A percentile compares a stretch with the other conserved stretches of the same genome.
These are phyloP conservation scores for Trapa bicornis DNA, from an alignment of 345 rosid genomes.

Conservation along the genomic window DNA sequence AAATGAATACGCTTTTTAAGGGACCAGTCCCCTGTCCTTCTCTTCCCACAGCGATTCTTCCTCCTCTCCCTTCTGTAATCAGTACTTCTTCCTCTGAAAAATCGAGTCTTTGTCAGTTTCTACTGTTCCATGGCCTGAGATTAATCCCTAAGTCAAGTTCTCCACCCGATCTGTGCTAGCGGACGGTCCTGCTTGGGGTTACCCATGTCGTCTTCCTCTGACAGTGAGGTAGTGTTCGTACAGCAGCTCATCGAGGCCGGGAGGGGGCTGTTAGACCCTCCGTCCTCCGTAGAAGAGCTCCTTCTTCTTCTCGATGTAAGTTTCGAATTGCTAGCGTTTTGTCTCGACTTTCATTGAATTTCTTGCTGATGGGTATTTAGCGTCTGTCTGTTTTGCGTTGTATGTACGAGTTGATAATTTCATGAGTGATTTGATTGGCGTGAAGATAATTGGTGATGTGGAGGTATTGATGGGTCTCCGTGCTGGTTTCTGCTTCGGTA, in stretches of 20 bases:
- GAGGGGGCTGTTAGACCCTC: conserved; percentile 51
- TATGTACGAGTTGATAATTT: not conserved
- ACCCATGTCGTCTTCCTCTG: conserved; percentile 23
- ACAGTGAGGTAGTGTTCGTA: conserved; percentile 39
- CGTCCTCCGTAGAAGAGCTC: conserved; percentile 56
- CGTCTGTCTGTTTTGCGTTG: not conserved
- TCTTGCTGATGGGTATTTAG: too few species aligned
- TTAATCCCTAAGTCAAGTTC: not conserved
- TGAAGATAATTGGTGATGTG: not conserved
- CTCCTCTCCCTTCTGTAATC: not conserved
- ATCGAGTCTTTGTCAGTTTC: not conserved
- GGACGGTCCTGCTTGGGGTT: not conserved
- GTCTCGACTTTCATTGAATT: too few species aligned
- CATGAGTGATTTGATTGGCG: not conserved
- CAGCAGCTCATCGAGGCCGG: conserved; percentile 61
- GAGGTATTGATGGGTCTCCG: not conserved
- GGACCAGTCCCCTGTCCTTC: not conserved
- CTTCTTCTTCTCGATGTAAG: conserved; percentile 78
- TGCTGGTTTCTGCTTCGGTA: not conserved
- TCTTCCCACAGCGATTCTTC: not conserved
- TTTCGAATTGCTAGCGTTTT: too few species aligned
- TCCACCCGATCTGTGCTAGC: conserved; percentile 6
- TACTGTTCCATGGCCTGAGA: conserved; percentile 2
- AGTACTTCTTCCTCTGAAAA: not conserved
- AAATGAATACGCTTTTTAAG: not conserved